A percentile compares a stretch with the other conserved stretches of the same genome.
These are phyloP conservation scores for Carex myosuroides DNA, from an alignment of 176 grass and related monocot species.

Conservation along the genomic window DNA sequence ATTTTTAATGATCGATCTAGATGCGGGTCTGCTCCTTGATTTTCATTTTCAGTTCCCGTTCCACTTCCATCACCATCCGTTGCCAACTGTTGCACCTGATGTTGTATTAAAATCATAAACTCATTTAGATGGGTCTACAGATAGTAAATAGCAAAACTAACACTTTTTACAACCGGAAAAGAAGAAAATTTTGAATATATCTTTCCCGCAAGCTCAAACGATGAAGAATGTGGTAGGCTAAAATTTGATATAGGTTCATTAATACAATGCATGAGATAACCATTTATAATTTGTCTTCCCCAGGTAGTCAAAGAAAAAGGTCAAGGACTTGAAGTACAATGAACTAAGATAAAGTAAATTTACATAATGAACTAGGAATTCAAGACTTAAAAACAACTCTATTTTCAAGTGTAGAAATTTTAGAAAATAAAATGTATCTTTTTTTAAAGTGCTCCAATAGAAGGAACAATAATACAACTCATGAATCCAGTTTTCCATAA, in stretches of 20 bases:
- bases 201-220: background rate
- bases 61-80: conserved; percentile 3
- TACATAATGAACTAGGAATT: background rate
- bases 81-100: conserved; percentile 17
- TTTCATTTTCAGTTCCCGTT: background rate
- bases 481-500: background rate
- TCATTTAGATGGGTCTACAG: background rate
- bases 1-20: background rate
- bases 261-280: background rate
- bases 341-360: background rate
- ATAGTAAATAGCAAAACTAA: background rate
- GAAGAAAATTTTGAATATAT: background rate
- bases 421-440: background rate
- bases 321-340: background rate
- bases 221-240: background rate
- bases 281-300: background rate
- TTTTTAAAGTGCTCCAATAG: background rate
- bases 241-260: background rate
- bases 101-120: conserved; percentile 1
- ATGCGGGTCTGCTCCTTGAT: background rate
- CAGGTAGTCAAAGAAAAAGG: background rate
- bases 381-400: background rate
- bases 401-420: background rate
- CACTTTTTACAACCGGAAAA: background rate
- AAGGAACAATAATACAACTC: background rate